Evolutionary conservation across 2,329 filamentous ascomycete species (phyloP), one percentile per base, ranked within the genome.

Genomic region (Harringtonia aguacate): DNA sequence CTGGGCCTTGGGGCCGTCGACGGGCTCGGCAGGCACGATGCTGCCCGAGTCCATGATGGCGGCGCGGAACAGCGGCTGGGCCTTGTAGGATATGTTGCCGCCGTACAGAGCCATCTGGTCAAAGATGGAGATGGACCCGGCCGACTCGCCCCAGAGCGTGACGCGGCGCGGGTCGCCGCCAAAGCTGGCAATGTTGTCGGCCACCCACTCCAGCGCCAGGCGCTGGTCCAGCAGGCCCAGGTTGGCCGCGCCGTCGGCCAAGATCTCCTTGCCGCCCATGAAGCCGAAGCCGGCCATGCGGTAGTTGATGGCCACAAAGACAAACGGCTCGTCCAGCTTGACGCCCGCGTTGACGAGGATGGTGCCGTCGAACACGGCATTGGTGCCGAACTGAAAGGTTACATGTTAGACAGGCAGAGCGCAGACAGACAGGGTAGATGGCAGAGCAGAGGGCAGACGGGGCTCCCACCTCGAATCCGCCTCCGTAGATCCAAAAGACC

Each of bases 251-350:
- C 82, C 81, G 48, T 86, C 81, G 5, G 68, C 67, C 4, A 81
- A 65, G 36, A 87, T 69, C 58, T 87, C 81, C 42, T 73, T 73
- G 8, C 83, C 83, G 0, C 77, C 72, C 57, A 88, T 56, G 62
- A 87, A 88, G 0, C 84, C 85, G 48, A 87, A 88, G 0, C 78
- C 83, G 8, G 75, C 81, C 1, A 85, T 66, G 2, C 84, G 79
- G 61, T 94, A 89, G 63, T 88, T 89, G 55, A 89, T 77, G 0
- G 80, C 74, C 0, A 90, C 84, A 43, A 81, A 85, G 38, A 94
- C 63, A 49, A 90, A 78, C 0, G 81, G 79, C 61, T 84, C 76
- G 28, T 68, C 68, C 43, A 72, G 52, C 1, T 54, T 50, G 31
- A 75, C 56, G 3, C 67, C 73, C 15, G 65, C 63, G 1, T 55